Evolutionary conservation across 352 stramenopile species (phyloP).

Genomic region (Pythium dissotocum): DNA sequence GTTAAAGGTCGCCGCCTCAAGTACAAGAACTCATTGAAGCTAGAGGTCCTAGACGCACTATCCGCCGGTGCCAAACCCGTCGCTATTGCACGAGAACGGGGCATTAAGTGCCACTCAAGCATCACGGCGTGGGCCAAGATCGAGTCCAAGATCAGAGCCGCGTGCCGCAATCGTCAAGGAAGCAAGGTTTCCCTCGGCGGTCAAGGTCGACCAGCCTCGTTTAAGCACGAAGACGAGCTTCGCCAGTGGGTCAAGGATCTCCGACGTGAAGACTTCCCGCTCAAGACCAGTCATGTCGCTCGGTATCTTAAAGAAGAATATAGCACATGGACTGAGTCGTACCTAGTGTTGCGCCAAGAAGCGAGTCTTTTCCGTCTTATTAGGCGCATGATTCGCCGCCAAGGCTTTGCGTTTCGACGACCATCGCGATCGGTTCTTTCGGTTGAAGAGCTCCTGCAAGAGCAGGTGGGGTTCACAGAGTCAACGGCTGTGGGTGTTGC

Average conservation of each 20-base stretch:
- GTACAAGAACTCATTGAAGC: neutral
- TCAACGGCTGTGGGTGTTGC: constrained; percentile 2
- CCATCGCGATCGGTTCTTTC: constrained; percentile 24
- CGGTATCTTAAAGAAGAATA: constrained; percentile 27
- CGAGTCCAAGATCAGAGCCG: neutral
- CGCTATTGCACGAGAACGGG: neutral
- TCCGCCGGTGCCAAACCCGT: neutral
- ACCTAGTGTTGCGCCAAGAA: constrained; percentile 18
- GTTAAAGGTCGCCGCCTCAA: neutral
- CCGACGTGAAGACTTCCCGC: constrained; percentile 25
- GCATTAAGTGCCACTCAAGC: constrained; percentile 1
- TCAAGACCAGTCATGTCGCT: constrained; percentile 25
- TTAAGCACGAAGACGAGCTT: constrained; percentile 23
- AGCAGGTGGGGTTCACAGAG: constrained; percentile 17
- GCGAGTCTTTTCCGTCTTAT: constrained; percentile 20
- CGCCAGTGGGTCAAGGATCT: constrained; percentile 32
- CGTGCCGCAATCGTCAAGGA: neutral
- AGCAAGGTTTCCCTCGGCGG: constrained; percentile 10
- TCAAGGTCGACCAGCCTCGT: constrained; percentile 4
- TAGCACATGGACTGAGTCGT: constrained; percentile 9
- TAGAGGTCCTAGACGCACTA: neutral
- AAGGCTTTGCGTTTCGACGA: constrained; percentile 26
- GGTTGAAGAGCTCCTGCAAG: constrained; percentile 10
- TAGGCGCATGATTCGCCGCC: constrained; percentile 9
- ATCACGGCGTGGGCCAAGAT: constrained; percentile 5